A percentile compares a stretch with the other conserved stretches of the same genome.
Evolutionary conservation across 148 eudicot genomes (phyloP).

Genomic region (Limonium bicolor): DNA sequence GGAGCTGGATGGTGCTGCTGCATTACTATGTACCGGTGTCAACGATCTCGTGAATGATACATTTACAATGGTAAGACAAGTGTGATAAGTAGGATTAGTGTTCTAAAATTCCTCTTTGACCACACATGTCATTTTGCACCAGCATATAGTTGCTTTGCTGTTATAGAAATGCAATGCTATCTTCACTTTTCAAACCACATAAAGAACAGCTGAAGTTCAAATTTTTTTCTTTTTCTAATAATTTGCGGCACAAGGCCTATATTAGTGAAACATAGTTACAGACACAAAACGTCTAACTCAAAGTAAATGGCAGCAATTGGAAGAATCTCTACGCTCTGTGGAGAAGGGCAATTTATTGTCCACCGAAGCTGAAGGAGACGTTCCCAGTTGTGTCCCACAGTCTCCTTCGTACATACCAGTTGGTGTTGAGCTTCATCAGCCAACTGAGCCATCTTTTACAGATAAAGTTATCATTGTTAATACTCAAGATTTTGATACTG

Average conservation of each 20-base stretch:
- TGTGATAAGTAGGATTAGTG: too few relatives aligned
- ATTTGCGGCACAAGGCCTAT: too few relatives aligned
- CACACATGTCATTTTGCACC: too few relatives aligned
- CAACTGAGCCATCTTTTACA: constrained; percentile 23
- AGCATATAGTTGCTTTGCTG: too few relatives aligned
- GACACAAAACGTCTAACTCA: too few relatives aligned
- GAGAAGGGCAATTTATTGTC: constrained; percentile 19
- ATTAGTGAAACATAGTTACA: too few relatives aligned
- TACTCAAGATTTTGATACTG: constrained; percentile 62
- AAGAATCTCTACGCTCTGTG: constrained; percentile 30
- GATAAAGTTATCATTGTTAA: constrained; percentile 48
- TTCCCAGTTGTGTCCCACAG: constrained; percentile 8
- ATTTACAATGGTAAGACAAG: too few relatives aligned
- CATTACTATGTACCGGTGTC: constrained; percentile 43
- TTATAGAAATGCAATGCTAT: too few relatives aligned
- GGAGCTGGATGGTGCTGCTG: constrained; percentile 27
- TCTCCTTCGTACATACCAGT: constrained; percentile 15
- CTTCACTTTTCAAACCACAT: too few relatives aligned
- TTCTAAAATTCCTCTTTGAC: too few relatives aligned
- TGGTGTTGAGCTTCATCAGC: constrained; percentile 16
- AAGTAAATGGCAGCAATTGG: constrained; percentile 31
- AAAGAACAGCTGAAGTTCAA: too few relatives aligned
- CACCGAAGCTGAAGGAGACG: constrained; percentile 17
- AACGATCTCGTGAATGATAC: constrained; percentile 8
- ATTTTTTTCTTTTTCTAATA: too few relatives aligned